Base-by-base conservation (phyloP, 1,139 yeast species). In the Kazachstania sp. region DNA sequence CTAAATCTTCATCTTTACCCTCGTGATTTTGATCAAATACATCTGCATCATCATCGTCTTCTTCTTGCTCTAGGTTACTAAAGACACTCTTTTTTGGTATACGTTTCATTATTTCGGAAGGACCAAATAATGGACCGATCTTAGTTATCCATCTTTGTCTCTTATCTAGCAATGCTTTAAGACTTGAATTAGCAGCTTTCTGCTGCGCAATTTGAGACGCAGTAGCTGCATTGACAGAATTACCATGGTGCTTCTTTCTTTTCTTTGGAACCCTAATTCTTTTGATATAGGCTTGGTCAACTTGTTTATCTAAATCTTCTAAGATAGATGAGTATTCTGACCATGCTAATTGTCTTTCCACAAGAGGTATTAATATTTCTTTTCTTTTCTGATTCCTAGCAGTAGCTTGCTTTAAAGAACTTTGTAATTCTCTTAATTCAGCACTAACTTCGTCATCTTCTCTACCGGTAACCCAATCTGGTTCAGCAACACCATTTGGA, bases 401-500 rank as follows among this genome's bases (percentile, higher is more conserved):
- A 3, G 82, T 76, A 0, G 83, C 81, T 29, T 73, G 76, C 51
- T 75, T 77, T 49, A 94, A 70, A 51, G 85, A 81, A 41, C 71
- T 70, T 61, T 94, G 97, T 45, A 90, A 69, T 23, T 68, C 65
- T 51, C 98, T 73, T 52, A 92, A 71, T 60, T 92, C 97, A 0
- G 84, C 81, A 54, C 95, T 83, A 7, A 94, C 80, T 65, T 94
- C 98, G 66, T 94, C 98, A 65, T 94, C 99, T 63, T 94, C 97
- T 53, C 84, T 75, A 41, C 84, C 82, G 47, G 76, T 74, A 23
- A 83, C 70, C 97, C 97, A 90, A 64, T 70, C 70, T 2, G 71
- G 69, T 31, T 67, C 75, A 29, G 59, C 65, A 13, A 7, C 8
- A 19, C 46, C 45, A 41, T 30, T 49, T 18, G 55, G 52, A 31